Base-by-base conservation (phyloP, 805 yeast species). In the Sungouiozyma ichnusensis region DNA sequence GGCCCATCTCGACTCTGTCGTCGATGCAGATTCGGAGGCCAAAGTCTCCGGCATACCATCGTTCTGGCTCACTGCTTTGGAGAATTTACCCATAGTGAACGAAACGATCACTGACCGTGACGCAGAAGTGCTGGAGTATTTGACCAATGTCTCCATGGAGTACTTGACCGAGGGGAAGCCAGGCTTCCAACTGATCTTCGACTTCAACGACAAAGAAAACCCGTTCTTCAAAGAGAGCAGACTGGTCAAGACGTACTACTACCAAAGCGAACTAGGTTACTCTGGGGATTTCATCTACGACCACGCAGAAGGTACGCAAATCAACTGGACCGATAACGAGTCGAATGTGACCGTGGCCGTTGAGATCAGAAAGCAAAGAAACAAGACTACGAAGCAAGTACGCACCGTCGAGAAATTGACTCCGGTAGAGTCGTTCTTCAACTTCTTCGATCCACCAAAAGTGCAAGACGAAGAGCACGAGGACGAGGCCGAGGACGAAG, bases 281-380 rank as follows among this genome's bases (percentile, higher is more conserved):
- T 80, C 88, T 24, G 97, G 98, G 27, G 98, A 92, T 63, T 90
- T 85, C 63, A 87, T 92, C 52, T 92, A 90, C 64, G 97, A 90
- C 66, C 95, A 85, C 60, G 97, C 98, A 11, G 94, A 85, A 59
- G 97, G 97, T 42, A 80, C 77, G 43, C 50, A 46, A 20, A 84
- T 92, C 61, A 69, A 81, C 52, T 92, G 98, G 98, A 69, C 67
- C 48, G 74, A 80, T 41, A 79, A 80, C 55, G 94, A 81, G 51
- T 69, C 71, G 47, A 90, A 92, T 60, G 87, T 85, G 41, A 90
- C 97, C 16, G 76, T 92, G 43, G 67, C 71, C 45, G 80, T 92
- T 44, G 97, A 90, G 71, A 84, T 85, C 74, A 81, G 97, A 68
- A 92, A 88, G 68, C 98, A 92, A 71, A 81, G 97, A 69, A 92